Evolutionary conservation across 2,329 filamentous ascomycete genomes (phyloP), one percentile per base, ranked within the genome.

Genomic region (Penicillium occitanis): DNA sequence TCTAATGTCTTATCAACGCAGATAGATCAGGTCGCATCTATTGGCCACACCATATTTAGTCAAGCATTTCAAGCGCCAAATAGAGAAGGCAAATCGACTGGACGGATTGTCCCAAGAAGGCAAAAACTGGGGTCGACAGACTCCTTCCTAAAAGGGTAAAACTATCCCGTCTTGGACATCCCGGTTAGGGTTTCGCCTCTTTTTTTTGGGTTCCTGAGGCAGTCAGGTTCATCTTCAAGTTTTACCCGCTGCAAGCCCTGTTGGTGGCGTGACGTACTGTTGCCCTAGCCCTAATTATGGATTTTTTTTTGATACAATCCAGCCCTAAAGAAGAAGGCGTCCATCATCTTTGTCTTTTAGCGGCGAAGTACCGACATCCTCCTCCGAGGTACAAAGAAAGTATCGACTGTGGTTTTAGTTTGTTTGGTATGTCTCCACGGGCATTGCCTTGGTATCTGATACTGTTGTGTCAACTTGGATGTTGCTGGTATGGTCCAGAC

Each of bases 101-200:
- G 65, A 63, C 57, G 57, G 44, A 53, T 63, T 63, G 55, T 60
- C 65, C 65, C 42, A 51, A 66, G 37, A n/a, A n/a, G 61, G 65
- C 28, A 60, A 63, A 44, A 57, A 42, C 55, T 46, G 61, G 42
- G 61, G 55, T 46, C 37, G 25, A 44, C 17, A 17, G 60, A 63
- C 6, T 30, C 57, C 10, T 60, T 62, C 65, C 65, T 55, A 46
- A 66, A 66, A 66, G 17, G 61, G 65, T 22, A 63, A 66, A 66
- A 63, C 17, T 66, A 58, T 66, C 65, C 65, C 61, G 57, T 44
- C 22, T 28, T 44, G 57, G 40, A 46, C 13, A 17, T 33, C 35
- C 51, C 22, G 14, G 28, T 63, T 63, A 55, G 61, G 61, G 60
- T 53, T 61, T 50, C 28, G 50, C 44, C 7, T 19, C 40, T 22